A percentile compares a stretch with the other conserved stretches of the same genome.
These are phyloP conservation scores for Colletotrichum limetticola DNA, from an alignment of 2,329 filamentous ascomycete genomes.

Conservation along the genomic window DNA sequence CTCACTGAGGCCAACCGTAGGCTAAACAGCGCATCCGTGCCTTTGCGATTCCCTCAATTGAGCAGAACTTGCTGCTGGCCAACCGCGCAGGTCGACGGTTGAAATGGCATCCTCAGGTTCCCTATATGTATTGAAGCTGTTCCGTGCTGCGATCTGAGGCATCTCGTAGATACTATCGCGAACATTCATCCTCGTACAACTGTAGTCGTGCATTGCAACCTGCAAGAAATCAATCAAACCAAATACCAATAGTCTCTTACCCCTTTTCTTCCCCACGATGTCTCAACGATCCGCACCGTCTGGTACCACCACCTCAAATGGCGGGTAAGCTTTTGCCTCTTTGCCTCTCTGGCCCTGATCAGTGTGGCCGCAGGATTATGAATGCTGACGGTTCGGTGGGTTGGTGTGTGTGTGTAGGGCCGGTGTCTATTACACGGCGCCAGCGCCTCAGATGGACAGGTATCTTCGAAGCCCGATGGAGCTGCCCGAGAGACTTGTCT, in stretches of 20 bases:
- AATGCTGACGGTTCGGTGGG: neutral
- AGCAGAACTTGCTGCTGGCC: neutral
- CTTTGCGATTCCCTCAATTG: slow-evolving; percentile 5
- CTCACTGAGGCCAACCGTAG: neutral
- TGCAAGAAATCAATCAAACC: neutral
- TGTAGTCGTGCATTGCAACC: neutral
- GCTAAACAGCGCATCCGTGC: slow-evolving; percentile 23
- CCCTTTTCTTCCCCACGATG: slow-evolving; percentile 1
- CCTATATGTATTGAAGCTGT: slow-evolving; percentile 4
- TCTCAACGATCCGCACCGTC: slow-evolving; percentile 17
- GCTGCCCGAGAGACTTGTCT: slow-evolving; percentile 19
- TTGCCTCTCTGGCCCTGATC: neutral
- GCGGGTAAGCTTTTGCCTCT: neutral
- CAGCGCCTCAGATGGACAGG: slow-evolving; percentile 1
- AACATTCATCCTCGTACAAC: neutral
- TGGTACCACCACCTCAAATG: slow-evolving; percentile 9
- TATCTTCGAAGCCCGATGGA: slow-evolving; percentile 5
- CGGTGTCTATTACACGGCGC: neutral
- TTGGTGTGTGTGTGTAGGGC: neutral
- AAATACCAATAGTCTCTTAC: neutral
- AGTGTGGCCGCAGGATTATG: neutral
- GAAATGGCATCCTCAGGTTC: neutral
- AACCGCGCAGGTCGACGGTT: neutral
- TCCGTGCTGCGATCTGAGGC: neutral
- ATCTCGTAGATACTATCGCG: neutral